These are phyloP conservation scores for Kodamaea laetipori DNA, from an alignment of 805 yeast species.

Conservation along the genomic window DNA sequence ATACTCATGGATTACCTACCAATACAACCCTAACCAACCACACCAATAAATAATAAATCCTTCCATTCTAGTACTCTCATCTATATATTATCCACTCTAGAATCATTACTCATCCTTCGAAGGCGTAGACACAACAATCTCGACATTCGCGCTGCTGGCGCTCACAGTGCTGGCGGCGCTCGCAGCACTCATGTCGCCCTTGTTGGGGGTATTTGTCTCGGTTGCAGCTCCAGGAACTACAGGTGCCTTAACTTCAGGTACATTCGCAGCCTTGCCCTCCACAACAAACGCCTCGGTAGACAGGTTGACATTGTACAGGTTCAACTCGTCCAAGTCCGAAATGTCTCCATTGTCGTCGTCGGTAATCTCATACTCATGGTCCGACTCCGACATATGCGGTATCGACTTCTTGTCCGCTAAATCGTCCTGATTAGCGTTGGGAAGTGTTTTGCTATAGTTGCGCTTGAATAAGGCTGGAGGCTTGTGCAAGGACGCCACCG, in stretches of 20 bases:
- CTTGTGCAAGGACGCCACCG: conserved; percentile 13
- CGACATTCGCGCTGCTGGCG: conserved; percentile 12
- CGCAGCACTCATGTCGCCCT: conserved; percentile 4
- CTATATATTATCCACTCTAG: conserved; percentile 4
- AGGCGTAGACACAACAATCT: conserved; percentile 19
- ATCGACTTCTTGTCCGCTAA: conserved; percentile 42
- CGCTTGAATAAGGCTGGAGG: conserved; percentile 22
- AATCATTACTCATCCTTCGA: conserved; percentile 2
- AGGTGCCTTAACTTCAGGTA: neutral
- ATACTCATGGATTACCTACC: too few species aligned
- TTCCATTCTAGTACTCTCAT: neutral
- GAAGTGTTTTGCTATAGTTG: conserved; percentile 39
- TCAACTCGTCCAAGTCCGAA: conserved; percentile 18
- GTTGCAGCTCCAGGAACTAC: neutral
- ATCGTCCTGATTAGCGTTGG: conserved; percentile 37
- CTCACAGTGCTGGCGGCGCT: conserved; percentile 4
- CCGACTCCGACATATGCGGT: conserved; percentile 47
- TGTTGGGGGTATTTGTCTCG: conserved; percentile 1
- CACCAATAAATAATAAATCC: too few species aligned
- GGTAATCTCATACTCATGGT: conserved; percentile 37
- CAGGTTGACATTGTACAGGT: conserved; percentile 9
- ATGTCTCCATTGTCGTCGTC: conserved; percentile 24
- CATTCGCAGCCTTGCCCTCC: neutral
- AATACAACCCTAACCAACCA: too few species aligned
- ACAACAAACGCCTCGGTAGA: conserved; percentile 1